phyloP scores from a whole-genome alignment of 164 flowering plant species.

The Liriodendron chinense region DNA sequence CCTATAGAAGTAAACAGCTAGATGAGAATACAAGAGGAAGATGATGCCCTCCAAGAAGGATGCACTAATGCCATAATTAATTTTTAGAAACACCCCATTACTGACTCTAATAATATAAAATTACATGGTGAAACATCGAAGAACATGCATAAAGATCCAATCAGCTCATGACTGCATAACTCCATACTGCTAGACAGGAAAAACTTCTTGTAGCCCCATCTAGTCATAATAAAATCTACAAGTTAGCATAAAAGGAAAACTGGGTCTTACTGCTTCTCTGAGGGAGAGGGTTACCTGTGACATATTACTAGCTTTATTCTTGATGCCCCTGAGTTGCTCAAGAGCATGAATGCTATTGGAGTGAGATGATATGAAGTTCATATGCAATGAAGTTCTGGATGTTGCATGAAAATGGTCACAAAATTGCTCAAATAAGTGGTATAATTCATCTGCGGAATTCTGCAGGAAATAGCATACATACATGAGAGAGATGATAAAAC shows the following conservation, averaged over 20 bases:
- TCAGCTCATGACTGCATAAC: neutral
- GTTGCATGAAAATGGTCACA: conserved; percentile 74
- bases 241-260: neutral
- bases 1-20: no score
- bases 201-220: neutral
- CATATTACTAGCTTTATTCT: conserved; percentile 60
- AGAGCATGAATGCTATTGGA: conserved; percentile 82
- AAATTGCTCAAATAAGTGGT: conserved; percentile 75
- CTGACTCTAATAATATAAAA: neutral
- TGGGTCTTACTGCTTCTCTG: neutral
- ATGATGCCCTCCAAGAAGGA: no score
- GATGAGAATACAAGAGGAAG: no score
- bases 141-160: neutral
- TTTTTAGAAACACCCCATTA: neutral
- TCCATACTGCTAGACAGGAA: neutral
- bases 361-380: conserved; percentile 90
- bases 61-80: neutral
- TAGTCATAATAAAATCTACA: no score
- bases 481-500: conserved; percentile 10
- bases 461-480: conserved; percentile 21
- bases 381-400: conserved; percentile 46
- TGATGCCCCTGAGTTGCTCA: conserved; percentile 65
- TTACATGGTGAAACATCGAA: neutral
- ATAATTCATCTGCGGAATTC: conserved; percentile 89
- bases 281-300: conserved; percentile 48